These are phyloP conservation scores for Discostella pseudostelligera DNA, from an alignment of 108 stramenopile genomes.

Conservation along the genomic window DNA sequence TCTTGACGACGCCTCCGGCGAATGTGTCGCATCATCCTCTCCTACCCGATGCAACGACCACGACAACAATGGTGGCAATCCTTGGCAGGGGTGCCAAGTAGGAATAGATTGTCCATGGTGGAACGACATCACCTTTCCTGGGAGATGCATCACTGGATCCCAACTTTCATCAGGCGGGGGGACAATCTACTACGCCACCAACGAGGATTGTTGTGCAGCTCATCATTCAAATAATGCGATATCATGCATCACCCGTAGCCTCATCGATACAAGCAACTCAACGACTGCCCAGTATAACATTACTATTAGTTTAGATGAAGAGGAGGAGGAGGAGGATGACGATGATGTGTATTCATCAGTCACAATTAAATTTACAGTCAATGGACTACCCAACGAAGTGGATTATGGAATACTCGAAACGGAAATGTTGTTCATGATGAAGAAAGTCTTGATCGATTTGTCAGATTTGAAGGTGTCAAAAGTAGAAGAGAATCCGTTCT, in stretches of 20 bases:
- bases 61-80: neutral
- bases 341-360: neutral
- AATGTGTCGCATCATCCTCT: neutral
- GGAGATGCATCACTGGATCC: neutral
- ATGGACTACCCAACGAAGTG: neutral
- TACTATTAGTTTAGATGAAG: neutral
- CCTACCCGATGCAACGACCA: neutral
- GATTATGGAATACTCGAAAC: neutral
- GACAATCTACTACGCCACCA: neutral
- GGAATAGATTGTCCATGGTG: conserved; percentile 1
- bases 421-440: conserved; percentile 1
- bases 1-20: neutral
- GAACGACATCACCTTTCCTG: neutral
- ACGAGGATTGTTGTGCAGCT: neutral
- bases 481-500: neutral
- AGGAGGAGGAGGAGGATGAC: neutral
- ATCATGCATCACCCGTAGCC: neutral
- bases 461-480: neutral
- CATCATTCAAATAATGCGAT: neutral
- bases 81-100: neutral
- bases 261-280: neutral
- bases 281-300: no score
- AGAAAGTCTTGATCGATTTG: neutral
- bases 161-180: neutral
- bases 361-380: conserved; percentile 5